These are phyloP conservation scores for Xylogone sp. DNA, from an alignment of 2,329 filamentous ascomycete genomes.

Conservation along the genomic window DNA sequence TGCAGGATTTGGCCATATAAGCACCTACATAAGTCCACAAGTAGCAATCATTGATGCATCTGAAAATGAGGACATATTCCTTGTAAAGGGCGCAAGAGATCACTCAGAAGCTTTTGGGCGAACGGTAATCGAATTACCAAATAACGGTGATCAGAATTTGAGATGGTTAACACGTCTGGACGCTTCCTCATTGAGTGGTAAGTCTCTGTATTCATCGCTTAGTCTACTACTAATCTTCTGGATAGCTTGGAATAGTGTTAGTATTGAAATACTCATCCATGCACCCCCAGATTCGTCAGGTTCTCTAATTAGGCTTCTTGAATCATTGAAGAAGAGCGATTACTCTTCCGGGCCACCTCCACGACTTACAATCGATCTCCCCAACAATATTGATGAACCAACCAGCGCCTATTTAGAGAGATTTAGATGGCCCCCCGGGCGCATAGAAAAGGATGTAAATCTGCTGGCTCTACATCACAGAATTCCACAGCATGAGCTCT, in stretches of 20 bases:
- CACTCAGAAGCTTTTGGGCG: conserved; percentile 48
- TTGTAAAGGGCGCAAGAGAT: conserved; percentile 55
- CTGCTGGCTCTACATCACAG: conserved; percentile 71
- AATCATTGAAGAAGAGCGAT: conserved; percentile 72
- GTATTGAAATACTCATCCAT: conserved; percentile 80
- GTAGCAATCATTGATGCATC: conserved; percentile 68
- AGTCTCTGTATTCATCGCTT: conserved; percentile 8
- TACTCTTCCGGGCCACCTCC: conserved; percentile 67
- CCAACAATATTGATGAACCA: conserved; percentile 61
- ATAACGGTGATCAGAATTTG: conserved; percentile 56
- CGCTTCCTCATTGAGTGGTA: conserved; percentile 63
- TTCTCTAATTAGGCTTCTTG: conserved; percentile 70
- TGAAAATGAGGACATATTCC: conserved; percentile 62
- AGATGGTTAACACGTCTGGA: conserved; percentile 79
- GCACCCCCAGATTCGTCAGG: conserved; percentile 68
- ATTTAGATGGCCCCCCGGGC: conserved; percentile 64
- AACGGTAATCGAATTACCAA: conserved; percentile 74
- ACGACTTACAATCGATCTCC: conserved; percentile 80
- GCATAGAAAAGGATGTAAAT: conserved; percentile 36
- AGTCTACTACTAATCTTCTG: conserved; percentile 15
- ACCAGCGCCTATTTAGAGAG: conserved; percentile 58
- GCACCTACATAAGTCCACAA: conserved; percentile 72
- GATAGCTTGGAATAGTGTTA: conserved; percentile 71
- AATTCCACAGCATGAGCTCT: conserved; percentile 56
- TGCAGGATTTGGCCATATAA: conserved; percentile 69